Base-by-base conservation (phyloP, 352 stramenopile genomes). In the Peronospora destructor region DNA sequence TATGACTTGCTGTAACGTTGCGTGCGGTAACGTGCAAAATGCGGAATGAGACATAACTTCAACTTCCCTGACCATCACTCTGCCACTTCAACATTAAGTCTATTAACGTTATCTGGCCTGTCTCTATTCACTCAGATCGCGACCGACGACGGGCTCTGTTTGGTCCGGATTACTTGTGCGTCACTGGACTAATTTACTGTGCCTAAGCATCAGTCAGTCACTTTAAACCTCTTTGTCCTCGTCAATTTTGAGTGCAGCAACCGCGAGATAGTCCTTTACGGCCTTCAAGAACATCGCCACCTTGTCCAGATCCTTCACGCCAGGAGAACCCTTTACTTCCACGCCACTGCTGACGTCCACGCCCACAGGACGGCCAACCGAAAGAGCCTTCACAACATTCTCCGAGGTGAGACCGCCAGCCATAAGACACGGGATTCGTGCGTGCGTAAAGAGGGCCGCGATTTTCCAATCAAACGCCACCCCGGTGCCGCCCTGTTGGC, bases 321-420 rank as follows among this genome's bases (percentile, higher is more conserved):
- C 77, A 37, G 68, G 66, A 19, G 64, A 74, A 5, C 71, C 73
- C 52, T 80, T 85, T 14, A 86, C 61, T 68, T 99, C 96, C 1
- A 98, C 89, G 7, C 96, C 95, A 49, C 85, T 97, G 54, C 88
- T 97, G 16, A 98, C 95, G 64, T 99, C 96, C 2, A 99, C 85
- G 32, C 94, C 95, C 53, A 95, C 91, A 13, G 93, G 86, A 42
- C 78, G 71, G 23, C 80, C 78, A 28, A 69, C 54, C 2, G 75
- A 62, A 34, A 98, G 77, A 32, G 86, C 91, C 52, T 96, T 94
- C 12, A 62, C 68, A 19, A 98, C 89, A 65, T 98, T 98, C 19
- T 97, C 80, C 9, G 93, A 71, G 1, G 73, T 95, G 28, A 99
- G 74, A 6, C 96, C 96, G 34, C 96, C 96, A 13, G 96, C 96